Conservation (phyloP, 345 rosid genomes). For the Lagerstroemia speciosa region DNA sequence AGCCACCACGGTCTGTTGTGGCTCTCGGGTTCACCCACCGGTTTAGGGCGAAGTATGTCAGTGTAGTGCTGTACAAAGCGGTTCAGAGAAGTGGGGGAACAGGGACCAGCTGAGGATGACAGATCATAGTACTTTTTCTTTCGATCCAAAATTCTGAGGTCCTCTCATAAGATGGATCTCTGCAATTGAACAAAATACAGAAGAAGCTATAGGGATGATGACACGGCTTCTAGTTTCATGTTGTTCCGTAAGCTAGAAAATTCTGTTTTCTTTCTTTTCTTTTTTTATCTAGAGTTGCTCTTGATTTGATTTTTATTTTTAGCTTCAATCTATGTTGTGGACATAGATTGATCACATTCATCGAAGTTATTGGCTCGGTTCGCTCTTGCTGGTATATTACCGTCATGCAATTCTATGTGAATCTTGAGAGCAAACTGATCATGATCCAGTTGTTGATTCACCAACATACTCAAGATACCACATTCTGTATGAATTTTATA, state of each 20-base stretch:
- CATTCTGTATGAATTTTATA: too few relatives aligned
- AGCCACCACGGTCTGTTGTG: slow-evolving; percentile 74
- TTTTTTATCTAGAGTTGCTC: not conserved
- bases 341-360: not conserved
- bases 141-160: not conserved
- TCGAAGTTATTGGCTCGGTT: not conserved
- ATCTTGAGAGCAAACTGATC: too few relatives aligned
- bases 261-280: not conserved
- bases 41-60: slow-evolving; percentile 76
- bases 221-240: not conserved
- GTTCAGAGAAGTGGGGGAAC: slow-evolving; percentile 55
- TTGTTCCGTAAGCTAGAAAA: not conserved
- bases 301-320: not conserved
- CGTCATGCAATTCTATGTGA: too few relatives aligned
- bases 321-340: slow-evolving; percentile 1
- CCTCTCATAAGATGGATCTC: not conserved
- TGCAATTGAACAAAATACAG: not conserved
- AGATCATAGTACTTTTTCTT: not conserved
- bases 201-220: slow-evolving; percentile 4
- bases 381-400: not conserved
- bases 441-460: too few relatives aligned
- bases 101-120: slow-evolving; percentile 26
- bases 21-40: slow-evolving; percentile 95
- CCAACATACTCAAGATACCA: too few relatives aligned
- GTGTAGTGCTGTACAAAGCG: slow-evolving; percentile 90